A percentile compares a stretch with the other conserved stretches of the same genome.
Conservation (phyloP, 2,329 filamentous ascomycete species). For the Ambrosiella cleistominuta region DNA sequence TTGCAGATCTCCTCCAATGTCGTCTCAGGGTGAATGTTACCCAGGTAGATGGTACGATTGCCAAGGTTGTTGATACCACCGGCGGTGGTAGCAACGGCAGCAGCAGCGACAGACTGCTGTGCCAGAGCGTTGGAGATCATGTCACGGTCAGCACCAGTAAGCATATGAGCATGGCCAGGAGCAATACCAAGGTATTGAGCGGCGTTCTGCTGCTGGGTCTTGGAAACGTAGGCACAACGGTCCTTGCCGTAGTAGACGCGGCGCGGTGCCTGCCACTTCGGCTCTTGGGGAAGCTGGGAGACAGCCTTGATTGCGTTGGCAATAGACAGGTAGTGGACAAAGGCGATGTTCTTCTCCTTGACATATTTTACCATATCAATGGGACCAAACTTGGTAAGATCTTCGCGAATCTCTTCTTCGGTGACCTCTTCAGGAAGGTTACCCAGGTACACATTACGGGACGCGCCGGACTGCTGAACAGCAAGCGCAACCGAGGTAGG, state of each 20-base stretch:
- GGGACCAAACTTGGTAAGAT: constrained; percentile 86
- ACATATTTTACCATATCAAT: constrained; percentile 98
- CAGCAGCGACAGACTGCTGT: constrained; percentile 92
- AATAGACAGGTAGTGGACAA: constrained; percentile 93
- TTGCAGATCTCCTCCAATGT: constrained; percentile 99
- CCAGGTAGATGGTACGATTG: constrained; percentile 92
- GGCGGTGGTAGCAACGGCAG: constrained; percentile 87
- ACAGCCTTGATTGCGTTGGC: constrained; percentile 98
- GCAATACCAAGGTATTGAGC: constrained; percentile 96
- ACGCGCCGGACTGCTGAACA: constrained; percentile 92
- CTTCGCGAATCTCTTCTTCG: constrained; percentile 85
- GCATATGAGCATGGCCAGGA: constrained; percentile 85
- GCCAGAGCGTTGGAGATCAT: constrained; percentile 91
- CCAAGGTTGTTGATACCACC: constrained; percentile 95
- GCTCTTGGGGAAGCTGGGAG: constrained; percentile 83
- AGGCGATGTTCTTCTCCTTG: constrained; percentile 92
- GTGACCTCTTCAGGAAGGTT: constrained; percentile 79
- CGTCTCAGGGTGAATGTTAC: constrained; percentile 97
- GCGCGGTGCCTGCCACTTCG: constrained; percentile 89
- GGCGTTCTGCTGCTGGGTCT: constrained; percentile 98
- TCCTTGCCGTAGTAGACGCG: constrained; percentile 99
- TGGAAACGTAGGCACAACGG: constrained; percentile 93
- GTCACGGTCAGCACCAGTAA: constrained; percentile 90
- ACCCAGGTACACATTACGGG: constrained; percentile 89
- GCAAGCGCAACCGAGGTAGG: constrained; percentile 94